These are phyloP conservation scores for Macadamia tetraphylla DNA, from an alignment of 164 flowering plant genomes.

Conservation along the genomic window DNA sequence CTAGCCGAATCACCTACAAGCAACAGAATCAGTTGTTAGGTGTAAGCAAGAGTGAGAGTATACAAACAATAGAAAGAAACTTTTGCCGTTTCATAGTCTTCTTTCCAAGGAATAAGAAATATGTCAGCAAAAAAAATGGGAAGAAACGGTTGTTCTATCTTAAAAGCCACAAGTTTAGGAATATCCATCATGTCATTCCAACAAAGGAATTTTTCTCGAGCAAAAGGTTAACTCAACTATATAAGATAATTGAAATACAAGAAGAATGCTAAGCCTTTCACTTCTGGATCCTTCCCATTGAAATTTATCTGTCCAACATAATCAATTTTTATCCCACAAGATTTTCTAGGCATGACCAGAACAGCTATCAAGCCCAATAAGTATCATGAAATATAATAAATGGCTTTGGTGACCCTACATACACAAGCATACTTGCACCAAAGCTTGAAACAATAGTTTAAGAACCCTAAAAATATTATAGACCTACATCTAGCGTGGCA, in stretches of 20 bases:
- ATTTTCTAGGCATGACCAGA: no score
- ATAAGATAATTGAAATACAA: no score
- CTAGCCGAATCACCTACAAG: constrained; percentile 66
- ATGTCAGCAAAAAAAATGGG: not conserved
- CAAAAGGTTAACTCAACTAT: not conserved
- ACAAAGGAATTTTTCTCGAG: not conserved
- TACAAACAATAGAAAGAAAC: not conserved
- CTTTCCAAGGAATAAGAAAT: not conserved
- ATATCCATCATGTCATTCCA: not conserved
- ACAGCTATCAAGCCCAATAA: no score
- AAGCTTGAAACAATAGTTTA: no score
- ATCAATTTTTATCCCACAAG: no score
- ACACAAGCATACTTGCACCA: no score
- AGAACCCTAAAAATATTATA: no score
- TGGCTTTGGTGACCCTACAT: not conserved
- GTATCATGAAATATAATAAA: no score
- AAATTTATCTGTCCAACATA: no score
- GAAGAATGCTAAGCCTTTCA: no score
- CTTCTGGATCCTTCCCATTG: no score
- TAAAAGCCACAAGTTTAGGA: not conserved
- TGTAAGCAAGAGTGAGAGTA: not conserved
- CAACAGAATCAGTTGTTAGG: constrained; percentile 11
- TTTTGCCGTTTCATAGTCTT: not conserved
- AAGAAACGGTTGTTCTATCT: not conserved
- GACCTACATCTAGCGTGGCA: no score